Evolutionary conservation across 176 grass and related monocot species (phyloP), one percentile per base, ranked within the genome.

Genomic region (Oryza longistaminata): DNA sequence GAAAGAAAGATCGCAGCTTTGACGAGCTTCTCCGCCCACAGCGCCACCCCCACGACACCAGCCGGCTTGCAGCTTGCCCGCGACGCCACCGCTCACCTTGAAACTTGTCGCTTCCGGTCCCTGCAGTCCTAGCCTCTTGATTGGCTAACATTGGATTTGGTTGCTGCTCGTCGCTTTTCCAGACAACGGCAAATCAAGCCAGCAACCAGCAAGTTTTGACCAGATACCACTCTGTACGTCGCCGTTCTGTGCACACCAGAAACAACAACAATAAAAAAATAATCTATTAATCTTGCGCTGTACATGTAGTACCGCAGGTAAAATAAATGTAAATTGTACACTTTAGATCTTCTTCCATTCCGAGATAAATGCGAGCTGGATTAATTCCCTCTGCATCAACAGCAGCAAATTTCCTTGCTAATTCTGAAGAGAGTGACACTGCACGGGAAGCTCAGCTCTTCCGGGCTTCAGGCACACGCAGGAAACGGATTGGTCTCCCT

Each of bases 151-250:
- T n/a, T n/a, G n/a, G n/a, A n/a, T n/a, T n/a, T n/a, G n/a, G n/a
- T n/a, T n/a, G n/a, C n/a, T n/a, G n/a, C n/a, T n/a, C n/a, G n/a
- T n/a, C n/a, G n/a, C n/a, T n/a, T 70, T 26, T n/a, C 16, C 53
- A 46, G 43, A 34, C 26, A 11, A 15, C 19, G 58, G 16, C 53
- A 66, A 73, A 43, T 33, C 21, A n/a, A 76, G 9, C 26, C n/a
- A 62, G 55, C 55, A 62, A 24, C 58, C 49, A n/a, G 74, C 74
- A 40, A n/a, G 29, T n/a, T 74, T 50, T 75, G 71, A 75, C 82
- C 58, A 27, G 19, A 67, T 39, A 5, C 43, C 46, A 1, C n/a
- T 17, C 3, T 48, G 26, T 10, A 44, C 53, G 11, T 45, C 81
- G 43, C 81, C 53, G 24, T 45, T 15, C n/a, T 40, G 16, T 25